A percentile compares a stretch with the other conserved stretches of the same genome.
phyloP scores from a whole-genome alignment of 306 rosid species.

The Dryas drummondii region DNA sequence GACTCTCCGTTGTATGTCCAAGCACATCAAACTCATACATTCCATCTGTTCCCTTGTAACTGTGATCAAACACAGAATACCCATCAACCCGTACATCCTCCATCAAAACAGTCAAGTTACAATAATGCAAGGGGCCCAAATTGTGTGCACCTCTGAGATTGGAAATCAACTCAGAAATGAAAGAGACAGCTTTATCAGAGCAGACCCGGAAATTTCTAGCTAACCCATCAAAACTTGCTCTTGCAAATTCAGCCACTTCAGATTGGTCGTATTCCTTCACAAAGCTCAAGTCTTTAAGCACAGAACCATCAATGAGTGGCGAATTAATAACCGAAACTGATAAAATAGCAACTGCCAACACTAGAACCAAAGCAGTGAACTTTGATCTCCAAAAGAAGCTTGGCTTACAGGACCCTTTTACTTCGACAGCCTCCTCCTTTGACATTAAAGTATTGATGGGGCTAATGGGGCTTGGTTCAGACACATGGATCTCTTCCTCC shows the following conservation, averaged over 20 bases:
- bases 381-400: constrained; percentile 37
- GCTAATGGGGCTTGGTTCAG: constrained; percentile 31
- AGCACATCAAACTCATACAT: constrained; percentile 7
- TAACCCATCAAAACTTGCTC: constrained; percentile 42
- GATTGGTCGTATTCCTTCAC: constrained; percentile 28
- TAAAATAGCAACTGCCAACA: constrained; percentile 38
- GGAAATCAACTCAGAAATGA: constrained; percentile 37
- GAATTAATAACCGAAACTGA: constrained; percentile 41
- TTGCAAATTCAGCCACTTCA: constrained; percentile 38
- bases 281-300: constrained; percentile 30
- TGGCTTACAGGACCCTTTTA: constrained; percentile 29
- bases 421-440: constrained; percentile 34
- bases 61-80: constrained; percentile 30
- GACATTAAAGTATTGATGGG: not conserved
- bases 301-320: constrained; percentile 32
- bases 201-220: constrained; percentile 29
- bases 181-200: constrained; percentile 32
- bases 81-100: constrained; percentile 25
- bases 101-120: constrained; percentile 46
- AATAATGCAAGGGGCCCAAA: constrained; percentile 38
- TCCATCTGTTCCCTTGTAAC: constrained; percentile 18
- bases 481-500: constrained; percentile 14
- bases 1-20: constrained; percentile 6
- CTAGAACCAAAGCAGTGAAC: constrained; percentile 41
- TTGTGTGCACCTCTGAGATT: constrained; percentile 35